Conservation (phyloP, 169 alveolate genomes). For the Cryptosporidium sp. region DNA sequence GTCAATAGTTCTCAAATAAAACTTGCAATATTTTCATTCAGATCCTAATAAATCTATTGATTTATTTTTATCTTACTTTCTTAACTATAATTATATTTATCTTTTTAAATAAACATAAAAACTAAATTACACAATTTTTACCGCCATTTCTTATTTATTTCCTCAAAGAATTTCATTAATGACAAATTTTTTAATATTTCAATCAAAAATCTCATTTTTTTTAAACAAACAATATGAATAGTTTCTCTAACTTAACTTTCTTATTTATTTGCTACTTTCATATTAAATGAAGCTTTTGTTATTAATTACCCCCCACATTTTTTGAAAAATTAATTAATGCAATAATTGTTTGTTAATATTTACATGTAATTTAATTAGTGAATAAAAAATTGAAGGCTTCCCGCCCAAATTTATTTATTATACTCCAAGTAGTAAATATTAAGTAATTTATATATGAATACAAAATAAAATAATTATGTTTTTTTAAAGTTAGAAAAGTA, state of each 20-base stretch:
- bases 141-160: not conserved
- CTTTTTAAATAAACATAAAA: not conserved
- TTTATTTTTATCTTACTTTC: not conserved
- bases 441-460: not conserved
- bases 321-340: not conserved
- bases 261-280: too few relatives aligned
- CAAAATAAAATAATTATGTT: not conserved
- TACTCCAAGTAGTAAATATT: not conserved
- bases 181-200: not conserved
- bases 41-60: not conserved
- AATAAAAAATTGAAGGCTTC: not conserved
- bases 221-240: too few relatives aligned
- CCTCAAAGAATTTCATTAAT: not conserved
- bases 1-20: not conserved
- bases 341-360: not conserved
- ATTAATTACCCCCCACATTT: not conserved
- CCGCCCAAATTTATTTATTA: not conserved
- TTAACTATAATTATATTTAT: not conserved
- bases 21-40: not conserved
- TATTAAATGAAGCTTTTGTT: not conserved
- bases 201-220: not conserved
- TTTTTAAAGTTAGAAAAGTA: not conserved
- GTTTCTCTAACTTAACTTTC: too few relatives aligned
- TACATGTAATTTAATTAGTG: not conserved
- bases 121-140: not conserved